Percentiles rank a stretch among this genome's conserved stretches.
phyloP scores from a whole-genome alignment of 345 rosid genomes.

The Hibiscus tridactylites region DNA sequence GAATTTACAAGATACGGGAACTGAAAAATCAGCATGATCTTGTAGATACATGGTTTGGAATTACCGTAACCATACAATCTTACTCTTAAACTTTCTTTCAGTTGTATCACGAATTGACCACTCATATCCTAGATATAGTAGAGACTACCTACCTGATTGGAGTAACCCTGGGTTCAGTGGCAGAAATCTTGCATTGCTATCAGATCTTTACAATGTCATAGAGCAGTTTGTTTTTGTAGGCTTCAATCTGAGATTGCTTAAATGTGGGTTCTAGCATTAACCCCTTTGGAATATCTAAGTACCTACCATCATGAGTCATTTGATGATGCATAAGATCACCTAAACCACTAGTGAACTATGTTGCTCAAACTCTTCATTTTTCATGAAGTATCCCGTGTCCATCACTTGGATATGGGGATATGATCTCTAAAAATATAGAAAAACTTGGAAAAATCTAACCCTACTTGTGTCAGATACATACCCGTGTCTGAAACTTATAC shows the following conservation, averaged over 20 bases:
- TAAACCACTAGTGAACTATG: too few relatives aligned
- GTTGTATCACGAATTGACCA: not conserved
- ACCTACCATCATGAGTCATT: not conserved
- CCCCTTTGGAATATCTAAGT: not conserved
- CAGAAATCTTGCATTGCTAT: not conserved
- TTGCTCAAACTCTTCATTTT: too few relatives aligned
- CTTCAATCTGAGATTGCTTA: not conserved
- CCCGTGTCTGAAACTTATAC: too few relatives aligned
- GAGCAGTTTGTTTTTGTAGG: not conserved
- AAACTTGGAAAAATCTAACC: too few relatives aligned
- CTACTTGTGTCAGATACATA: too few relatives aligned
- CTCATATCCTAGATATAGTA: not conserved
- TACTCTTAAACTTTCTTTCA: not conserved
- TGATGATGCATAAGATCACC: not conserved
- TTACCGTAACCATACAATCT: not conserved
- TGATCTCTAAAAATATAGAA: too few relatives aligned
- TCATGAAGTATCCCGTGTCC: too few relatives aligned
- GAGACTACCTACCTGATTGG: not conserved
- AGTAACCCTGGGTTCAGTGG: not conserved
- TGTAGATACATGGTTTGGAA: not conserved
- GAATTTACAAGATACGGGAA: not conserved
- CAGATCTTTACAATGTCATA: not conserved
- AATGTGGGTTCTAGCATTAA: not conserved
- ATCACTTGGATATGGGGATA: too few relatives aligned
- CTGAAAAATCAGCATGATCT: not conserved